phyloP scores from a whole-genome alignment of 2,329 filamentous ascomycete genomes.

The Xylaria hypoxylon region DNA sequence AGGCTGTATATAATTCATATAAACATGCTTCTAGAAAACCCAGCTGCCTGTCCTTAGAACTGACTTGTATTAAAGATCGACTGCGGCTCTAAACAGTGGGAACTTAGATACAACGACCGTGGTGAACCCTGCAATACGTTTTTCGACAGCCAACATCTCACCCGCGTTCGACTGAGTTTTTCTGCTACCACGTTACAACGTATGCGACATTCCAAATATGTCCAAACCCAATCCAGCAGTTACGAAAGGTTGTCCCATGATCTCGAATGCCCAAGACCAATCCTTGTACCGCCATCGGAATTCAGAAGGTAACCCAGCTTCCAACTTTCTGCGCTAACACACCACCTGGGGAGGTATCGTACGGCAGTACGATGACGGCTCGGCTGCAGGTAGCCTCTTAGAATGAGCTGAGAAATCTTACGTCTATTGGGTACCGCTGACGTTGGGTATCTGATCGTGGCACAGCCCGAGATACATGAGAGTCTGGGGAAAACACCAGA shows the following conservation, averaged over 20 bases:
- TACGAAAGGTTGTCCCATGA: constrained; percentile 29
- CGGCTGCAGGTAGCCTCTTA: constrained; percentile 46
- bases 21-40: constrained; percentile 24
- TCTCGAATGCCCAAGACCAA: constrained; percentile 17
- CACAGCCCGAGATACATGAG: constrained; percentile 16
- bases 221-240: constrained; percentile 31
- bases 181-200: constrained; percentile 29
- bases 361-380: constrained; percentile 34
- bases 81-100: constrained; percentile 23
- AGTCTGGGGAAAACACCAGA: constrained; percentile 35
- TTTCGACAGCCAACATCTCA: background rate
- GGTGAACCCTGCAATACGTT: background rate
- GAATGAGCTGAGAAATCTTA: constrained; percentile 46
- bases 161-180: constrained; percentile 7
- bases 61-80: constrained; percentile 20
- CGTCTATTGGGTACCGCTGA: constrained; percentile 38
- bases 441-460: constrained; percentile 28
- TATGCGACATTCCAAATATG: constrained; percentile 34
- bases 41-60: constrained; percentile 1
- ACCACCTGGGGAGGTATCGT: constrained; percentile 29
- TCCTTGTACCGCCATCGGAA: constrained; percentile 32
- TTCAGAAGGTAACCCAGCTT: constrained; percentile 22
- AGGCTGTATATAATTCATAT: constrained; percentile 32
- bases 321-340: constrained; percentile 20
- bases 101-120: constrained; percentile 1